Evolutionary conservation across 345 rosid species (phyloP).

Genomic region (Pistacia integerrima): DNA sequence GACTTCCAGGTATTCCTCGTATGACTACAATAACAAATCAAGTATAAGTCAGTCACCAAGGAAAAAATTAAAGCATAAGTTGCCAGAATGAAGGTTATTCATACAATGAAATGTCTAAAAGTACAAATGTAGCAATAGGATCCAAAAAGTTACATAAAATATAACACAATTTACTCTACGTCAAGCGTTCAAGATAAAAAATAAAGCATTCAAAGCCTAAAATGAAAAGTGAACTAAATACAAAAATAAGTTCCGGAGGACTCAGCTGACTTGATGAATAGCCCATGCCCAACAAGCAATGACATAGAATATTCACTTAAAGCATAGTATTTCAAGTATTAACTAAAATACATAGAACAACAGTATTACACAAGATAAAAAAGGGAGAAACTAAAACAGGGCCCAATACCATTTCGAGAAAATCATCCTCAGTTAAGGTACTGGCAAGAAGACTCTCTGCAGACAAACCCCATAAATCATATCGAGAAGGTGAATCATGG

Average conservation of each 20-base stretch:
- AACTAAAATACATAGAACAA: slow-evolving; percentile 6
- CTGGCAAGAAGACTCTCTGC: slow-evolving; percentile 82
- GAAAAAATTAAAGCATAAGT: slow-evolving; percentile 1
- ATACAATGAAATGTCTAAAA: background rate
- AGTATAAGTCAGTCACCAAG: slow-evolving; percentile 16
- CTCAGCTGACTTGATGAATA: background rate
- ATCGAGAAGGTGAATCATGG: slow-evolving; percentile 45
- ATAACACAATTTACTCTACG: background rate
- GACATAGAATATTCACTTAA: slow-evolving; percentile 6
- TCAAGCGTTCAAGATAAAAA: background rate
- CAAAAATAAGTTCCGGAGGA: background rate
- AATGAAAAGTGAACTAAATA: background rate
- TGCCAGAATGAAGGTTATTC: background rate
- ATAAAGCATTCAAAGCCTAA: background rate
- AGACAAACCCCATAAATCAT: slow-evolving; percentile 74
- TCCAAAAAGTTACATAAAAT: background rate
- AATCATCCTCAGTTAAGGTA: slow-evolving; percentile 82
- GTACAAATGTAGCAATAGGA: background rate
- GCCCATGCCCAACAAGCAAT: background rate
- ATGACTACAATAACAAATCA: slow-evolving; percentile 64
- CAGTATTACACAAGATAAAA: slow-evolving; percentile 18
- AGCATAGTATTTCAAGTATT: slow-evolving; percentile 7
- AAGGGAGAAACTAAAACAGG: slow-evolving; percentile 13
- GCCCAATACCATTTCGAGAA: slow-evolving; percentile 86
- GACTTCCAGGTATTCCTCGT: slow-evolving; percentile 90